phyloP scores from a whole-genome alignment of 305 asterid genomes.

The Plantago coronopus region DNA sequence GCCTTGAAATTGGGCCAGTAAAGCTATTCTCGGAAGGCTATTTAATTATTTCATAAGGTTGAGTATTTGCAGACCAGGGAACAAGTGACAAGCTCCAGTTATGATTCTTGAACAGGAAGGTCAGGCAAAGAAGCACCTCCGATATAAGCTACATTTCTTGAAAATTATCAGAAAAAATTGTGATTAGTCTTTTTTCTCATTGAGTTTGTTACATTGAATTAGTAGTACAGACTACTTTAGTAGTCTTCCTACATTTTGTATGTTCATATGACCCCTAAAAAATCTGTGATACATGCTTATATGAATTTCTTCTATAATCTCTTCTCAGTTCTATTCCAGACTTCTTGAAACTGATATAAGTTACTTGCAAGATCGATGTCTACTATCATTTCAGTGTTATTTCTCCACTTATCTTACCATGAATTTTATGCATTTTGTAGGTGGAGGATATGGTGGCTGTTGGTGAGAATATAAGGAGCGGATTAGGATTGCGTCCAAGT shows the following conservation, averaged over 20 bases:
- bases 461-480: constrained; percentile 52
- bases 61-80: too few species aligned
- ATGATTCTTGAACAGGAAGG: too few species aligned
- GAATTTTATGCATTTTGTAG: constrained; percentile 30
- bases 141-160: background rate
- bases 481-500: constrained; percentile 38
- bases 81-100: too few species aligned
- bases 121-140: too few species aligned
- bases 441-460: constrained; percentile 57
- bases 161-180: background rate
- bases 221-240: background rate
- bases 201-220: background rate
- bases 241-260: background rate
- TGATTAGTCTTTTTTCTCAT: background rate
- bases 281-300: background rate
- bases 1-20: too few species aligned
- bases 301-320: background rate
- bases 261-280: background rate
- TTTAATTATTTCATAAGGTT: too few species aligned
- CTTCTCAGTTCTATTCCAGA: background rate
- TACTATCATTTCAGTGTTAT: background rate
- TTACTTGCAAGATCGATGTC: background rate
- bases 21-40: too few species aligned
- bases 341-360: background rate
- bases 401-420: background rate